phyloP scores from a whole-genome alignment of 2,329 filamentous ascomycete species.

The Fusarium sp. region DNA sequence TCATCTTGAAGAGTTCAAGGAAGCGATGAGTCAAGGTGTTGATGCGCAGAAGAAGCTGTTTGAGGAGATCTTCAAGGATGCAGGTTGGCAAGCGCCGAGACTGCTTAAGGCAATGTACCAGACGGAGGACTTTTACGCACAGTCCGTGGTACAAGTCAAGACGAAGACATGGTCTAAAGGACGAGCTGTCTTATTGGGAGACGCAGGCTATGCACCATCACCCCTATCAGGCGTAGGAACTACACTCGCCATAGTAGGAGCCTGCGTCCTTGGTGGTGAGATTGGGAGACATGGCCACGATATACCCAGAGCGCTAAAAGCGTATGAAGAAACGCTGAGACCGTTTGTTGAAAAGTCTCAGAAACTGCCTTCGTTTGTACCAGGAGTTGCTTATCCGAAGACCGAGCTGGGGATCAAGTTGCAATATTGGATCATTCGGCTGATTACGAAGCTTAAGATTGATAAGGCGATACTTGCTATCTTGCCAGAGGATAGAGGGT shows the following conservation, averaged over 20 bases:
- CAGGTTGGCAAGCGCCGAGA: conserved; percentile 58
- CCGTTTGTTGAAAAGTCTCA: conserved; percentile 56
- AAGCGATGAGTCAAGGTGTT: conserved; percentile 35
- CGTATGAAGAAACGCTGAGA: conserved; percentile 56
- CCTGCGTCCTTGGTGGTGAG: conserved; percentile 63
- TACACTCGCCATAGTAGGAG: conserved; percentile 57
- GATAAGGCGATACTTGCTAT: conserved; percentile 26
- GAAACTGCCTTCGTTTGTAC: conserved; percentile 46
- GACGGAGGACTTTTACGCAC: conserved; percentile 58
- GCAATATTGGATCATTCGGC: conserved; percentile 26
- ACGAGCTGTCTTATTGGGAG: conserved; percentile 59
- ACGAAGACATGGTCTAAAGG: conserved; percentile 50
- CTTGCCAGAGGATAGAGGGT: conserved; percentile 19
- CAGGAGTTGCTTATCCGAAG: conserved; percentile 43
- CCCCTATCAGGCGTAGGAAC: conserved; percentile 62
- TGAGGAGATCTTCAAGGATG: conserved; percentile 54
- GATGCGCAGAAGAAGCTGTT: conserved; percentile 54
- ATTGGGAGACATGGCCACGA: conserved; percentile 45
- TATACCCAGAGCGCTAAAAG: conserved; percentile 47
- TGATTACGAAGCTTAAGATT: conserved; percentile 27
- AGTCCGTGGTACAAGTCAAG: conserved; percentile 57
- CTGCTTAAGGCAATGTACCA: conserved; percentile 52
- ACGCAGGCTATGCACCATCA: conserved; percentile 61
- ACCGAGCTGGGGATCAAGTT: conserved; percentile 45
- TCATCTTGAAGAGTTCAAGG: conserved; percentile 45